phyloP scores from a whole-genome alignment of 768 basidiomycete genomes.

The Pisolithus tinctorius region DNA sequence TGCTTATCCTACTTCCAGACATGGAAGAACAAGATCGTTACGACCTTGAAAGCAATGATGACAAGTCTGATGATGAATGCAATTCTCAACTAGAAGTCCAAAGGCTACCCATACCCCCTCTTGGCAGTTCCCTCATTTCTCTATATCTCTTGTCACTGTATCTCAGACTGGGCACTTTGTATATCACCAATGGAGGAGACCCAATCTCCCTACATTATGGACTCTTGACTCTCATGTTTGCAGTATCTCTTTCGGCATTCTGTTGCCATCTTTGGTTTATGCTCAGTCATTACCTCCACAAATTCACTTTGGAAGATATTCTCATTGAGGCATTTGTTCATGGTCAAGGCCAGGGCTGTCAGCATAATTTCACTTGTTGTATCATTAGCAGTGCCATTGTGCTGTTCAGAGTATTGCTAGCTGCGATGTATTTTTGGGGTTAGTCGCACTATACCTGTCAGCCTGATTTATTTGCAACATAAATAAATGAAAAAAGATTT shows the following conservation, averaged over 20 bases:
- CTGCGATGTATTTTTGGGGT: constrained; percentile 63
- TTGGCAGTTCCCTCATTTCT: constrained; percentile 52
- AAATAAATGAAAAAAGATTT: constrained; percentile 36
- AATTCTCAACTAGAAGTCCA: constrained; percentile 3
- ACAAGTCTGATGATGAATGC: constrained; percentile 30
- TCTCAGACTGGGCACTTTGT: constrained; percentile 64
- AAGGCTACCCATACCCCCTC: constrained; percentile 33
- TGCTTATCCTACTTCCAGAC: constrained; percentile 59
- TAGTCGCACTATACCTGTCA: constrained; percentile 21
- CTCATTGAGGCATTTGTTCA: constrained; percentile 55
- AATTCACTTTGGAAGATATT: constrained; percentile 60
- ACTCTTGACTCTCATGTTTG: constrained; percentile 43
- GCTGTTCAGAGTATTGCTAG: constrained; percentile 43
- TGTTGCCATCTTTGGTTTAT: constrained; percentile 70
- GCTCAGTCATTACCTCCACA: constrained; percentile 64
- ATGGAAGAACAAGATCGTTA: constrained; percentile 34
- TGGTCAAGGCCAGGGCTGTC: constrained; percentile 43
- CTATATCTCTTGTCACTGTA: constrained; percentile 65
- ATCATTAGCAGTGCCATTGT: constrained; percentile 40
- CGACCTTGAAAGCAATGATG: constrained; percentile 37
- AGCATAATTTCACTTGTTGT: constrained; percentile 37
- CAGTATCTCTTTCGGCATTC: constrained; percentile 53
- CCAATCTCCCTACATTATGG: constrained; percentile 41
- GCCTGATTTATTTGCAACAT: constrained; percentile 3
- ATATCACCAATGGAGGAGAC: constrained; percentile 39